Percentiles rank a stretch among this genome's conserved stretches.
Conservation (phyloP, 176 grass and related monocot genomes). For the Typha latifolia region DNA sequence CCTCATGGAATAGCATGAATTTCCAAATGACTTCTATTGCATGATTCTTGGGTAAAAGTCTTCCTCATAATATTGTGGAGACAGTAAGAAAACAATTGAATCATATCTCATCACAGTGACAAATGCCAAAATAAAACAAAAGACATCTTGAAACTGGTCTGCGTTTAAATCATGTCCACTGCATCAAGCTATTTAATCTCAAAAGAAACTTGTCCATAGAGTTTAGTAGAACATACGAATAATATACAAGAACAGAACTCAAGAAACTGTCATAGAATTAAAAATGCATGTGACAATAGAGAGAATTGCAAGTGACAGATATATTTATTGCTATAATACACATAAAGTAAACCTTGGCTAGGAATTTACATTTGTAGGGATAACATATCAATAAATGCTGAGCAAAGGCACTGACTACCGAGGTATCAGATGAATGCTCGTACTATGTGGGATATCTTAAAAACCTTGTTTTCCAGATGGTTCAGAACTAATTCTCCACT, state of each 20-base stretch:
- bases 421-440: too few species aligned
- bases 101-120: background rate
- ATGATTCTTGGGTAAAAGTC: background rate
- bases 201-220: background rate
- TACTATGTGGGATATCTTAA: too few species aligned
- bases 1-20: background rate
- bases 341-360: too few species aligned
- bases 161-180: background rate
- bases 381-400: too few species aligned
- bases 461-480: too few species aligned
- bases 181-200: background rate
- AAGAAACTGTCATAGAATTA: background rate
- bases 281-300: background rate
- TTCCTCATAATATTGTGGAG: background rate
- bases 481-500: too few species aligned
- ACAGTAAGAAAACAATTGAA: background rate
- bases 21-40: background rate
- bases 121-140: background rate
- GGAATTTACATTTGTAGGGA: too few species aligned
- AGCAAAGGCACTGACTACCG: too few species aligned
- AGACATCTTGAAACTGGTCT: background rate
- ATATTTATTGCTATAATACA: background rate
- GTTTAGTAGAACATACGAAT: background rate
- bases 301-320: background rate
- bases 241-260: background rate